phyloP scores from a whole-genome alignment of 331 rosid genomes.

The Rhamnella rubrinervis region DNA sequence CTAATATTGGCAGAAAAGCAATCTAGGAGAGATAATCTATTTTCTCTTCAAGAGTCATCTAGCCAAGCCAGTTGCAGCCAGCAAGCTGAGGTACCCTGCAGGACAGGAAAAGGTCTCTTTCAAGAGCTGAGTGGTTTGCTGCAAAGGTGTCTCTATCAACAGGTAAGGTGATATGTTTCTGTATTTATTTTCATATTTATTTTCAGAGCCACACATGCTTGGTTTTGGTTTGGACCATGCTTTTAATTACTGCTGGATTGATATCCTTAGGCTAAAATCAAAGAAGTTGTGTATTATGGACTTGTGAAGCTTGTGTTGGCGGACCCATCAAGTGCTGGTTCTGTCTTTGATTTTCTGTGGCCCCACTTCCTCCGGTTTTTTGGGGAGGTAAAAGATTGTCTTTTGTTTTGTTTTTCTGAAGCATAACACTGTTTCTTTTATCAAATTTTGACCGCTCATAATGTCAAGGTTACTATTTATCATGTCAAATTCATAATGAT shows the following conservation, averaged over 20 bases:
- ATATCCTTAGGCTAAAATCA: conserved; percentile 31
- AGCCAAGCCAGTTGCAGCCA: conserved; percentile 51
- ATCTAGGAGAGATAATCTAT: conserved; percentile 26
- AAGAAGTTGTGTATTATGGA: conserved; percentile 41
- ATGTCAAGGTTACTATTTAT: not conserved
- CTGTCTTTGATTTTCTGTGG: conserved; percentile 42
- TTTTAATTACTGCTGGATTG: conserved; percentile 2
- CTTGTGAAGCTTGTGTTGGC: conserved; percentile 39
- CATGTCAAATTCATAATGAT: not conserved
- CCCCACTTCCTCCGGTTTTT: conserved; percentile 40
- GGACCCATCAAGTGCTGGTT: conserved; percentile 31
- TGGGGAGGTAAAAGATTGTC: conserved; percentile 23
- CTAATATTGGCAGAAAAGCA: conserved; percentile 38
- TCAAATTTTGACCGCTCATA: not conserved
- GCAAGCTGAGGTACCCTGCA: conserved; percentile 26
- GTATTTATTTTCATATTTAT: not conserved
- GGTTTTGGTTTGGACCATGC: not conserved
- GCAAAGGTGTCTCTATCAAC: conserved; percentile 48
- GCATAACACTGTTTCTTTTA: not conserved
- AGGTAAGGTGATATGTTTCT: conserved; percentile 16
- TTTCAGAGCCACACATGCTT: not conserved
- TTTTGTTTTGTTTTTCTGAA: not conserved
- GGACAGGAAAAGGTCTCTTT: conserved; percentile 28
- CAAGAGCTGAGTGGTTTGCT: conserved; percentile 44
- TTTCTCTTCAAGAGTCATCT: conserved; percentile 40